Base-by-base conservation (phyloP, 352 stramenopile genomes). In the Chrysophaeum taylorii region DNA sequence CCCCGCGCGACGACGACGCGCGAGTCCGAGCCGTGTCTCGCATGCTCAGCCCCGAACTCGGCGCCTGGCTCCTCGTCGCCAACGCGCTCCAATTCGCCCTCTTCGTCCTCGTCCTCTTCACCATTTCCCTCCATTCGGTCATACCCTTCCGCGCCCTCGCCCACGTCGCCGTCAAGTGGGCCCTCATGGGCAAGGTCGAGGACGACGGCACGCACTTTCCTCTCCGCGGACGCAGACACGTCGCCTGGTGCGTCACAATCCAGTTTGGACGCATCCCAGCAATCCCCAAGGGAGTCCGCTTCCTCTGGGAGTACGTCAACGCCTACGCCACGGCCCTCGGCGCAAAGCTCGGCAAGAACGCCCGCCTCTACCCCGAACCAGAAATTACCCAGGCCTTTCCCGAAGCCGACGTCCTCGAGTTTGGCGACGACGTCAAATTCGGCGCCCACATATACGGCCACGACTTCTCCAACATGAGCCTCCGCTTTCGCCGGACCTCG, bases 391-490 rank as follows among this genome's bases (percentile, higher is more conserved):
- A 12, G 1, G 57, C 15, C 12, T 5, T 33, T 23, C 33, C 57
- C 12, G 57, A 66, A n/a, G 57, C 57, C 33, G 57, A 66, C 36
- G 33, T 66, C 12, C 16, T 66, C 31, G 1, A 2, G 1, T 38
- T 48, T 25, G 57, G 57, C 31, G 33, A 66, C 9, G 25, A 62
- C 50, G 27, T 62, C 50, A 31, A 62, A 21, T 25, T 14, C 2
- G 35, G 35, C 57, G 27, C 35, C 14, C 12, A 27, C 57, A 23
- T 45, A 1, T 66, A 66, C 57, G 57, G 33, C 33, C 57, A 66
- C 57, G 57, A 66, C 57, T 66, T 66, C 35, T 66, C 57, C 31
- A 66, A 45, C 33, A 41, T 66, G 57, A 31, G 45, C 57, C 57
- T 66, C 18, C 1, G 1, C 33, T 45, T 66, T 12, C 23, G 31